These are phyloP conservation scores for Gaeumannomyces sp. DNA, from an alignment of 2,329 filamentous ascomycete species.

Conservation along the genomic window DNA sequence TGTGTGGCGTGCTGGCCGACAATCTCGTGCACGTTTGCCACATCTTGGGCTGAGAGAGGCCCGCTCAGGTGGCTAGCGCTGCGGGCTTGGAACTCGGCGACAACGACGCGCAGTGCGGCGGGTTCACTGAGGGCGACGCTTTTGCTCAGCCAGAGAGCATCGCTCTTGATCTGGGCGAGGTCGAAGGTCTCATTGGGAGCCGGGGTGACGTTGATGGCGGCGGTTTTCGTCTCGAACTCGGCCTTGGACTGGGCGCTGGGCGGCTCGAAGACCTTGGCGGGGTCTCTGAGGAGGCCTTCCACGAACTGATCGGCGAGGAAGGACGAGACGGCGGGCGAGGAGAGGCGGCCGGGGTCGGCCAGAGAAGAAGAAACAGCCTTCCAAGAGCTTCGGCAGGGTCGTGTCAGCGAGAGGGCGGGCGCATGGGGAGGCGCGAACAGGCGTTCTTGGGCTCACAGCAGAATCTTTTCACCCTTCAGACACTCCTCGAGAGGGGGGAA, in stretches of 20 bases:
- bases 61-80: slow-evolving; percentile 65
- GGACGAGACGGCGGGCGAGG: slow-evolving; percentile 48
- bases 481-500: slow-evolving; percentile 82
- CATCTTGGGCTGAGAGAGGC: slow-evolving; percentile 71
- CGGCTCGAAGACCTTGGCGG: slow-evolving; percentile 60
- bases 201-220: slow-evolving; percentile 76
- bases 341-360: slow-evolving; percentile 48
- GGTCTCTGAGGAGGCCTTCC: slow-evolving; percentile 60
- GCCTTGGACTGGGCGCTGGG: slow-evolving; percentile 58
- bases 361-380: slow-evolving; percentile 51
- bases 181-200: slow-evolving; percentile 61
- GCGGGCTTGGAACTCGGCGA: slow-evolving; percentile 79
- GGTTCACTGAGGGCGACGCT: slow-evolving; percentile 73
- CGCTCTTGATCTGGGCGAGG: slow-evolving; percentile 73
- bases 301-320: slow-evolving; percentile 70
- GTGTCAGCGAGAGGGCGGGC: slow-evolving; percentile 10
- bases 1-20: slow-evolving; percentile 58
- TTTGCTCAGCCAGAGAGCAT: slow-evolving; percentile 80
- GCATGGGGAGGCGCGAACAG: background rate
- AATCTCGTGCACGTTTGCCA: slow-evolving; percentile 68
- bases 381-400: slow-evolving; percentile 46
- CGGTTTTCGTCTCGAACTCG: slow-evolving; percentile 76
- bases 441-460: slow-evolving; percentile 57
- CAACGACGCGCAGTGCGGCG: slow-evolving; percentile 69
- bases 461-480: slow-evolving; percentile 69